These are phyloP conservation scores for Amphibolis antarctica DNA, from an alignment of 106 monocot species.

Conservation along the genomic window DNA sequence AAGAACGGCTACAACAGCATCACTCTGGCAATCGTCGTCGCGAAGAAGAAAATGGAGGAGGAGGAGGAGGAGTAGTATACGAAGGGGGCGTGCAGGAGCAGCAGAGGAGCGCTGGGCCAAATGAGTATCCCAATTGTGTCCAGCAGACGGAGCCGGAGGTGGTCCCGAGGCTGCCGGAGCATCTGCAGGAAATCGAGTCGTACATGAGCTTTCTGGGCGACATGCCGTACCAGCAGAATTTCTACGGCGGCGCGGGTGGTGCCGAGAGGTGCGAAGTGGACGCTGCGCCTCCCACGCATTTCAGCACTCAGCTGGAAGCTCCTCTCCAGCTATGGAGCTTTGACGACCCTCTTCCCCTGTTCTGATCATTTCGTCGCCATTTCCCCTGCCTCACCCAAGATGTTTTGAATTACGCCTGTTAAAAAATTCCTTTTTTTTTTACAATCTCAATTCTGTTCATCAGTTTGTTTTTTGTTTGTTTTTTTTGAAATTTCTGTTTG, in stretches of 20 bases:
- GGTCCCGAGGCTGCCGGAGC: not conserved
- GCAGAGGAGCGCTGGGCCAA: not conserved
- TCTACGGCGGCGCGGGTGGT: not conserved
- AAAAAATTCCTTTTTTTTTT: no score
- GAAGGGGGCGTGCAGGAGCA: not conserved
- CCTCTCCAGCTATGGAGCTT: conserved; percentile 14
- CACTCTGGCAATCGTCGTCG: no score
- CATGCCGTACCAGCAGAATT: conserved; percentile 3
- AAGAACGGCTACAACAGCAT: no score
- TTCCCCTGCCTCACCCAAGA: no score
- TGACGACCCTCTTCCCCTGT: not conserved
- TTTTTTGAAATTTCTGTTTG: no score
- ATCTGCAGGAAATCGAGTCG: conserved; percentile 2
- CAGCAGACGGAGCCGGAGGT: not conserved
- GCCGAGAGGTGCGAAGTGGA: no score
- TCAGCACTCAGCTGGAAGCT: not conserved
- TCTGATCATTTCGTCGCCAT: no score
- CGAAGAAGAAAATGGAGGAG: no score
- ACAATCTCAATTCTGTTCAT: no score
- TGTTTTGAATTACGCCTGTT: no score
- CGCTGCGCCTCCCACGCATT: not conserved
- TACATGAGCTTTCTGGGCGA: conserved; percentile 11
- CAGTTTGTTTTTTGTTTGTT: no score
- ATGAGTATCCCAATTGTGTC: not conserved
- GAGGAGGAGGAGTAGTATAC: no score